These are phyloP conservation scores for Berberis thunbergii DNA, from an alignment of 164 flowering plant genomes.

Conservation along the genomic window DNA sequence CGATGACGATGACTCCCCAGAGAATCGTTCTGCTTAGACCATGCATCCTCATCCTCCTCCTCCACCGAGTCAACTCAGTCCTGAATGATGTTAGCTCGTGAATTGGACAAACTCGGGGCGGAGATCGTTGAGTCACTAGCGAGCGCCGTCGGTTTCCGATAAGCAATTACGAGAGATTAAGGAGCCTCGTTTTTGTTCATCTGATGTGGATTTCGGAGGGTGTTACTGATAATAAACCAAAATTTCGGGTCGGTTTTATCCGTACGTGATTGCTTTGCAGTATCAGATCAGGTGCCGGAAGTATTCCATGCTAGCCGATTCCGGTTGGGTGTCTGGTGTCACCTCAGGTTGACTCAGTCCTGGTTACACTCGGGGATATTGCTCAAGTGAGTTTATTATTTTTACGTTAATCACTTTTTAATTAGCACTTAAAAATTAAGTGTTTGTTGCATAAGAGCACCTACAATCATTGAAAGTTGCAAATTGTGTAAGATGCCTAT, in stretches of 20 bases:
- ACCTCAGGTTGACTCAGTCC: conserved; percentile 45
- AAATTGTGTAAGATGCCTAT: too few species aligned
- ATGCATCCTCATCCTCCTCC: conserved; percentile 7
- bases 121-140: conserved; percentile 36
- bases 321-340: conserved; percentile 62
- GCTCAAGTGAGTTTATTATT: conserved; percentile 43
- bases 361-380: conserved; percentile 76
- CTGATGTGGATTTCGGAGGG: conserved; percentile 56
- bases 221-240: conserved; percentile 15
- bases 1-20: conserved; percentile 13
- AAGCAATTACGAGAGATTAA: conserved; percentile 31
- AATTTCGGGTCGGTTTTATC: conserved; percentile 41
- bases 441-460: too few species aligned
- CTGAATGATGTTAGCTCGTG: conserved; percentile 36
- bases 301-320: conserved; percentile 42
- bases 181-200: conserved; percentile 19
- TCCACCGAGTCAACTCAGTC: conserved; percentile 19
- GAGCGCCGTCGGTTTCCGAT: conserved; percentile 35
- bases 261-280: conserved; percentile 54
- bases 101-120: conserved; percentile 48
- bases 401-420: not conserved
- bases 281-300: conserved; percentile 43
- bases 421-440: too few species aligned
- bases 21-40: conserved; percentile 52
- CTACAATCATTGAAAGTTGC: too few species aligned